phyloP scores from a whole-genome alignment of 805 yeast species.

The Suhomyces sp. region DNA sequence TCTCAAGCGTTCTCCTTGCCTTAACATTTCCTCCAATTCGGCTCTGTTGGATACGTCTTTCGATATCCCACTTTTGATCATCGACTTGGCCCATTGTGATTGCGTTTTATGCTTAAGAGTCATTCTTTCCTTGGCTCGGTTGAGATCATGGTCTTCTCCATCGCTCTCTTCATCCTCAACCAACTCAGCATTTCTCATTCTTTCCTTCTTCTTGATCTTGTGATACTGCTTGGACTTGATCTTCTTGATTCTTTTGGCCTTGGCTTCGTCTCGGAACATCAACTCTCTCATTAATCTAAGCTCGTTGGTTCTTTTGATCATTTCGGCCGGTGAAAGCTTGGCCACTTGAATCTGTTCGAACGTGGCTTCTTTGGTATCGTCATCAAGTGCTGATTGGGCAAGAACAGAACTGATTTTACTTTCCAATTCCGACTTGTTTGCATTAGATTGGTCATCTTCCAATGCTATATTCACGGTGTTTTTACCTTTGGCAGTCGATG shows the following conservation, averaged over 20 bases:
- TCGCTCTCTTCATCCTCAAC: slow-evolving; percentile 57
- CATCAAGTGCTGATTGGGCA: slow-evolving; percentile 61
- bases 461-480: not conserved
- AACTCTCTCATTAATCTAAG: slow-evolving; percentile 90
- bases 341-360: slow-evolving; percentile 87
- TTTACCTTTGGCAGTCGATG: slow-evolving; percentile 20
- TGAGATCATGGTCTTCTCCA: slow-evolving; percentile 62
- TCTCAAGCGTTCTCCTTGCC: slow-evolving; percentile 77
- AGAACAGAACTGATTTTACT: slow-evolving; percentile 58
- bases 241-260: slow-evolving; percentile 88
- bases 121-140: slow-evolving; percentile 91
- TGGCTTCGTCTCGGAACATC: slow-evolving; percentile 92
- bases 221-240: slow-evolving; percentile 90
- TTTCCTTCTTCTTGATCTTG: slow-evolving; percentile 81
- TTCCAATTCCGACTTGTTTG: slow-evolving; percentile 59
- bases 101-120: slow-evolving; percentile 83
- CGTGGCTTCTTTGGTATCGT: slow-evolving; percentile 72
- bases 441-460: slow-evolving; percentile 31
- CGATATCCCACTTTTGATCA: slow-evolving; percentile 86
- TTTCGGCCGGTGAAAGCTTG: slow-evolving; percentile 74
- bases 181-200: slow-evolving; percentile 63
- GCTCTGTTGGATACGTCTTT: slow-evolving; percentile 81
- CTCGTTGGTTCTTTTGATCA: slow-evolving; percentile 73
- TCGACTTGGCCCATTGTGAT: slow-evolving; percentile 84
- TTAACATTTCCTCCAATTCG: slow-evolving; percentile 91